A percentile compares a stretch with the other conserved stretches of the same genome.
phyloP scores from a whole-genome alignment of 2,329 filamentous ascomycete species.

The Neurospora sp. region DNA sequence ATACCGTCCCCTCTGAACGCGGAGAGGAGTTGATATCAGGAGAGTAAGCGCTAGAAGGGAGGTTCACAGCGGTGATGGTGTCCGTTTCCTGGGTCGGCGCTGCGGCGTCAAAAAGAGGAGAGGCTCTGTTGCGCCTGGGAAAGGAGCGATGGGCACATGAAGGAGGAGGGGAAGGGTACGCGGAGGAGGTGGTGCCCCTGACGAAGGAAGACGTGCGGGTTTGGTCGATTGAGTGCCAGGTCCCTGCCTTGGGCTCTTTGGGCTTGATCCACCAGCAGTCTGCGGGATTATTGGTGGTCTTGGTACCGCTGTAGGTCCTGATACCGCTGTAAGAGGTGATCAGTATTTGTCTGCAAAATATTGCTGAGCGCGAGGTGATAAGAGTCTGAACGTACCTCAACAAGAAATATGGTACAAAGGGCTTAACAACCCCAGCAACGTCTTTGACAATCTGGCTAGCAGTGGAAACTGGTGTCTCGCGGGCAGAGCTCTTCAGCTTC shows the following conservation, averaged over 20 bases:
- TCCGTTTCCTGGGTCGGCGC: neutral
- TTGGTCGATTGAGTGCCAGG: neutral
- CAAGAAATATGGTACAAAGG: neutral
- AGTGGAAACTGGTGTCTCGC: neutral
- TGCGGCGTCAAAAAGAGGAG: neutral
- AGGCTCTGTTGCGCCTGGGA: neutral
- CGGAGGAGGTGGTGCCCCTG: neutral
- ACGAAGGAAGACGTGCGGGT: neutral
- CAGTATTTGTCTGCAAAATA: neutral
- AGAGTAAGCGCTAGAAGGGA: neutral
- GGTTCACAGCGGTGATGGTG: neutral
- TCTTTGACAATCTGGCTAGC: neutral
- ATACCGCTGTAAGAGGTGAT: neutral
- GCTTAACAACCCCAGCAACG: neutral
- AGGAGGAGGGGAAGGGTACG: neutral
- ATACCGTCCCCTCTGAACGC: neutral
- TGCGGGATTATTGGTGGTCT: neutral
- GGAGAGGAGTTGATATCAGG: neutral
- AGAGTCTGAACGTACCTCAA: neutral
- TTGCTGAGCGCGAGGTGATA: neutral
- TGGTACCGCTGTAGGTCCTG: neutral
- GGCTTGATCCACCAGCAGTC: neutral
- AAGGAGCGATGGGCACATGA: no score
- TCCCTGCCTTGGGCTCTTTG: no score
- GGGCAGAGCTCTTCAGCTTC: neutral